Percentiles rank a stretch among this genome's conserved stretches.
Evolutionary conservation across 2,329 filamentous ascomycete genomes (phyloP).

Genomic region (Cercospora janseana): DNA sequence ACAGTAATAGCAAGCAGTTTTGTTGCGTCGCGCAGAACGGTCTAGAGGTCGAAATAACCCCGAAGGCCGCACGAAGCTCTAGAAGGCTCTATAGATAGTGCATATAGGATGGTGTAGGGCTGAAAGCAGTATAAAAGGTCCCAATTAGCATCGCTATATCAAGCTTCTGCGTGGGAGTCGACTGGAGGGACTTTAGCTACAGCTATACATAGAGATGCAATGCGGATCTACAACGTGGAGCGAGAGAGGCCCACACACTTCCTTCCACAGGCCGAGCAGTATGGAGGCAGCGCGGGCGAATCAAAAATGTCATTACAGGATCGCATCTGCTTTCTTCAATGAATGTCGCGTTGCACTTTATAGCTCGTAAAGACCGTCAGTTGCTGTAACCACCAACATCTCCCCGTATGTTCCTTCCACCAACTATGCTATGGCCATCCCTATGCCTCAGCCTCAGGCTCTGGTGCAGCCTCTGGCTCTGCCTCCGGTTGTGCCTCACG

Average conservation of each 20-base stretch:
- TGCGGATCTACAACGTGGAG: neutral
- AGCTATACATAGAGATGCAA: neutral
- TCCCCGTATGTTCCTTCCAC: neutral
- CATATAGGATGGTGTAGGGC: constrained; percentile 4
- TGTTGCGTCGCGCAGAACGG: too few species aligned
- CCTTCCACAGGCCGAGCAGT: neutral
- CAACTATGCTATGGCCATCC: neutral
- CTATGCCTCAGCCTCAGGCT: constrained; percentile 4
- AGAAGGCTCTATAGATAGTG: constrained; percentile 1
- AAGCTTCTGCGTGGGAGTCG: constrained; percentile 4
- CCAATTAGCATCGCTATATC: neutral
- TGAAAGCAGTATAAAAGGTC: neutral
- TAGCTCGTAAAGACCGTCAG: constrained; percentile 13
- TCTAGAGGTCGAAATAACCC: too few species aligned
- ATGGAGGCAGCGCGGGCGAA: neutral
- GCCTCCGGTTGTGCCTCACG: constrained; percentile 3
- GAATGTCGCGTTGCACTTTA: constrained; percentile 10
- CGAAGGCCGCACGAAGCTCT: neutral
- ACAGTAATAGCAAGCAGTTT: too few species aligned
- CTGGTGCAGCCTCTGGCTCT: constrained; percentile 6
- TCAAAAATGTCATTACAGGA: neutral
- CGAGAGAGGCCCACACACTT: neutral
- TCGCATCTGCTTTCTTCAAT: constrained; percentile 1
- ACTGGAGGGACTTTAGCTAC: neutral
- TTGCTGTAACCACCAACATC: neutral